Evolutionary conservation across 139 green algal genomes (phyloP), one percentile per base, ranked within the genome.

Genomic region (Tetradesmus obliquus): DNA sequence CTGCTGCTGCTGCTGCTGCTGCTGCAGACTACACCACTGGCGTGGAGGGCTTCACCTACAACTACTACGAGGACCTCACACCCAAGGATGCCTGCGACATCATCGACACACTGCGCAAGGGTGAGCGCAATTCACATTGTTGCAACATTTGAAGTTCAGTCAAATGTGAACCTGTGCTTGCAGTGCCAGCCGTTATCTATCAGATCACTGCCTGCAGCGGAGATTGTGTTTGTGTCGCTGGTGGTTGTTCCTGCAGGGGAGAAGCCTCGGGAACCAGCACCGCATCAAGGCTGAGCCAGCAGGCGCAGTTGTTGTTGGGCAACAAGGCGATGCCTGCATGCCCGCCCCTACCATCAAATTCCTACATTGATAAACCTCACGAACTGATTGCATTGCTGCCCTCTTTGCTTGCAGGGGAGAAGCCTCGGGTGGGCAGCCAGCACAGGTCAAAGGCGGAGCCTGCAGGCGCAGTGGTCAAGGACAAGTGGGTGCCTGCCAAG

Each of bases 21-120:
- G 24, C 81, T 79, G 20, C 86, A 90, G 89, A 92, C 53, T 92
- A 92, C 89, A 76, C 81, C 20, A 88, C 69, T 19, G 97, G 96
- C 10, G 95, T 98, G 10, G 96, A 98, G 79, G 96, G 96, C 84
- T 99, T 98, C 94, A 93, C 91, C 19, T 99, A 99, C 96, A 97
- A 92, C 89, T 99, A 99, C 94, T 99, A 99, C 88, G 97, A 99
- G 95, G 98, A 99, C 93, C 93, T 99, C 3, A 99, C 98, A 0
- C 96, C 98, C 1, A 91, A 94, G 45, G 96, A 97, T 80, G 95
- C 93, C 0, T 83, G 99, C 3, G 62, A 87, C 13, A 98, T 99
- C 51, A 88, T 99, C 45, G 95, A 99, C 3, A 89, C 92, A 15
- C 90, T 99, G 2, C 96, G 95, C 74, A 95, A 95, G 74, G 97